Conservation (phyloP, 2,329 filamentous ascomycete species). For the Akanthomyces uredinophilus region DNA sequence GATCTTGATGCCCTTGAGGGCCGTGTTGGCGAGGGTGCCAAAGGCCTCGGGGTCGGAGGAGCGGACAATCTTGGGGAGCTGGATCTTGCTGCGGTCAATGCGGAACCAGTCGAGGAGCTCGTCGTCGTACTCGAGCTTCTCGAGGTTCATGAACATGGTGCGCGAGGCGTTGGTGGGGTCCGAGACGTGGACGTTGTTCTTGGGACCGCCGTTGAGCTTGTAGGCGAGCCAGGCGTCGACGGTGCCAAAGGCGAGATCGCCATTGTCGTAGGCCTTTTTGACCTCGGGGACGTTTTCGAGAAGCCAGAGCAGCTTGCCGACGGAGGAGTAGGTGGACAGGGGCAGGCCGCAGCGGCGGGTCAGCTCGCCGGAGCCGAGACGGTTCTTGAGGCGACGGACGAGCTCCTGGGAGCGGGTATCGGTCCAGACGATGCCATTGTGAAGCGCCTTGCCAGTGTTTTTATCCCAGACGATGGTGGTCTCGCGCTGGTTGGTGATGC, state of each 20-base stretch:
- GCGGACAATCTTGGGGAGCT: constrained; percentile 70
- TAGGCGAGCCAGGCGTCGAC: constrained; percentile 78
- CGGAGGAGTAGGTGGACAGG: constrained; percentile 76
- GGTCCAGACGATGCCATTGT: constrained; percentile 82
- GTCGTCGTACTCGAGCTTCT: constrained; percentile 69
- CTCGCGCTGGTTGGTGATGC: constrained; percentile 81
- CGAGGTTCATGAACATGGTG: constrained; percentile 83
- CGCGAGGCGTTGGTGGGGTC: constrained; percentile 78
- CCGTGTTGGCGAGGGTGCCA: constrained; percentile 56
- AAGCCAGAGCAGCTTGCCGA: constrained; percentile 74
- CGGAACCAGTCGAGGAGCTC: constrained; percentile 70
- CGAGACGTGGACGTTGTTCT: constrained; percentile 64
- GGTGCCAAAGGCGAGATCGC: constrained; percentile 70
- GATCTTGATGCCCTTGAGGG: constrained; percentile 63
- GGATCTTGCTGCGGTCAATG: constrained; percentile 63
- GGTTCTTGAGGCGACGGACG: constrained; percentile 65
- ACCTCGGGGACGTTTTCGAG: constrained; percentile 63
- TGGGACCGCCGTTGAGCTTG: constrained; percentile 67
- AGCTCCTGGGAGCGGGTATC: constrained; percentile 71
- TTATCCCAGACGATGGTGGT: constrained; percentile 77
- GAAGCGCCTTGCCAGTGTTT: constrained; percentile 67
- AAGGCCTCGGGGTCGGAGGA: constrained; percentile 67
- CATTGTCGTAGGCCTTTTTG: constrained; percentile 64
- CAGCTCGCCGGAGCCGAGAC: constrained; percentile 62
- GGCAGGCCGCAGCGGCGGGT: constrained; percentile 67